Evolutionary conservation across 2,329 filamentous ascomycete species (phyloP).

Genomic region (Ilyonectria sp.): DNA sequence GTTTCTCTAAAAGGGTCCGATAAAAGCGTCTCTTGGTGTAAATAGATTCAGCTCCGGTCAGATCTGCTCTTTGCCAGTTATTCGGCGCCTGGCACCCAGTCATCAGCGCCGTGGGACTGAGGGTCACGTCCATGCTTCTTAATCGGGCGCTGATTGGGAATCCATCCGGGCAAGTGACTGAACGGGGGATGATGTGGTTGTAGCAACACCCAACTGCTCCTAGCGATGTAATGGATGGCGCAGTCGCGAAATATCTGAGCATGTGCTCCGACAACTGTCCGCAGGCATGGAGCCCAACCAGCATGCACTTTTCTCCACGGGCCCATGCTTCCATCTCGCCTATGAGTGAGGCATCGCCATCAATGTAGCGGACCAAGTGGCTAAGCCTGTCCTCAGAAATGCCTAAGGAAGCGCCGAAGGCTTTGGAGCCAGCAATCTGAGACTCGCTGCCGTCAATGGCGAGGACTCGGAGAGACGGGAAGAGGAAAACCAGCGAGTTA

Average conservation of each 20-base stretch:
- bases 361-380: conserved; percentile 49
- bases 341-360: conserved; percentile 42
- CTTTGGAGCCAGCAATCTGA: conserved; percentile 48
- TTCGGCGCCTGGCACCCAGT: conserved; percentile 52
- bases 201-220: conserved; percentile 53
- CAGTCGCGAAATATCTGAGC: conserved; percentile 48
- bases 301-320: conserved; percentile 46
- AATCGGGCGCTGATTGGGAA: conserved; percentile 56
- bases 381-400: conserved; percentile 40
- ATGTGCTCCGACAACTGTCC: conserved; percentile 53
- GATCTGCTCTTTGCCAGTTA: conserved; percentile 49
- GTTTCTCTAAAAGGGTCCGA: conserved; percentile 47
- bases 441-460: conserved; percentile 52
- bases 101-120: conserved; percentile 53
- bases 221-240: conserved; percentile 41
- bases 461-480: conserved; percentile 46
- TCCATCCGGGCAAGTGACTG: conserved; percentile 55
- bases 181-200: conserved; percentile 51
- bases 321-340: conserved; percentile 48
- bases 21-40: conserved; percentile 49
- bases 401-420: conserved; percentile 41
- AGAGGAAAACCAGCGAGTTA: conserved; percentile 48
- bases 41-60: conserved; percentile 30
- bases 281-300: conserved; percentile 53
- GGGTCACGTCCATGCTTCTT: conserved; percentile 34